Conservation (phyloP, 306 rosid species). For the Sicyos edulis region DNA sequence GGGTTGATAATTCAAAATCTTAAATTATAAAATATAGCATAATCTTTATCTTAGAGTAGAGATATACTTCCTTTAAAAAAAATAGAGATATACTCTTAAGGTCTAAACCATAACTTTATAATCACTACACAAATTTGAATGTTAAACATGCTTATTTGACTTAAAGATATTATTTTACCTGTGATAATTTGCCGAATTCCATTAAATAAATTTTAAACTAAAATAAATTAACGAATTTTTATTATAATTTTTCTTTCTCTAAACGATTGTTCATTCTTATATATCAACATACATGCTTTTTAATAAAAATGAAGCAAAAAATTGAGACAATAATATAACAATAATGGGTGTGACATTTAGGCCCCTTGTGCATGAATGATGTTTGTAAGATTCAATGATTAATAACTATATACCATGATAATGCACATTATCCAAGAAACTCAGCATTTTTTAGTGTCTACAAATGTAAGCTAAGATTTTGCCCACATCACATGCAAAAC, state of each 20-base stretch:
- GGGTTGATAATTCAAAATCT: neutral
- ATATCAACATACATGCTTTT: too few relatives aligned
- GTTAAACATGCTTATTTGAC: too few relatives aligned
- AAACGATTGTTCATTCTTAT: too few relatives aligned
- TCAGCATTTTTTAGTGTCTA: slow-evolving; percentile 3
- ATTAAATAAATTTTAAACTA: too few relatives aligned
- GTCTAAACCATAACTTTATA: neutral
- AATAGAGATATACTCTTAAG: too few relatives aligned
- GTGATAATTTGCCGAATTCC: neutral
- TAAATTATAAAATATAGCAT: neutral
- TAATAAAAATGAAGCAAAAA: too few relatives aligned
- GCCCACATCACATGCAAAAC: slow-evolving; percentile 19
- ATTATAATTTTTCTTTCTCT: too few relatives aligned
- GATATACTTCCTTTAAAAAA: too few relatives aligned
- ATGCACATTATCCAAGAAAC: too few relatives aligned
- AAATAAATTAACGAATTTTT: too few relatives aligned
- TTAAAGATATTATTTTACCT: neutral
- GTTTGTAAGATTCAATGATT: slow-evolving; percentile 14
- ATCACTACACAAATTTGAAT: neutral
- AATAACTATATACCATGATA: too few relatives aligned
- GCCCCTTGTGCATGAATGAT: slow-evolving; percentile 9
- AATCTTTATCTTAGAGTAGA: neutral
- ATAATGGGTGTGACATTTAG: slow-evolving; percentile 17
- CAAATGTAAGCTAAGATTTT: too few relatives aligned
- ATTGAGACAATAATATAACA: slow-evolving; percentile 1